phyloP scores from a whole-genome alignment of 1,284 basidiomycete species.

The Trichosporon ovoides region DNA sequence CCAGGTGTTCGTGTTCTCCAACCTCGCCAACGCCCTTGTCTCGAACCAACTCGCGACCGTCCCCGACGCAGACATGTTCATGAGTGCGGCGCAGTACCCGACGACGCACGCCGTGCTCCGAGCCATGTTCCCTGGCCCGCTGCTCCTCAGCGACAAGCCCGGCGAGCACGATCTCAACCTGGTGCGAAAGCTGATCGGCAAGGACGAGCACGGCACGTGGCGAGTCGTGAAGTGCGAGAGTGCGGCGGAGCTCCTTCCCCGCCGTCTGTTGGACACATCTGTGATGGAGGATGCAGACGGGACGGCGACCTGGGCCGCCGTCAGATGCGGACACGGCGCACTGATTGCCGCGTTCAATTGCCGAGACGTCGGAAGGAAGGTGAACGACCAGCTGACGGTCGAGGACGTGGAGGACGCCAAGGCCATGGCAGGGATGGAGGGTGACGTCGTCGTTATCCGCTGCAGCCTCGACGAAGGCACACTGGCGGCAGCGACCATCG shows the following conservation, averaged over 20 bases:
- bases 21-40: constrained; percentile 28
- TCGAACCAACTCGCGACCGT: constrained; percentile 28
- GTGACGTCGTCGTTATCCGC: not conserved
- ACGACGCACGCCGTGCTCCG: constrained; percentile 33
- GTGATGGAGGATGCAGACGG: constrained; percentile 9
- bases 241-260: constrained; percentile 5
- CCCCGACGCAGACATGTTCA: constrained; percentile 42
- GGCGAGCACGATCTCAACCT: constrained; percentile 19
- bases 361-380: not conserved
- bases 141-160: constrained; percentile 33
- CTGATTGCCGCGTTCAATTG: constrained; percentile 11
- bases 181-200: constrained; percentile 14
- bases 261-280: not conserved
- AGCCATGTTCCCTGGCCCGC: constrained; percentile 30
- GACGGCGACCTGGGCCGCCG: constrained; percentile 11
- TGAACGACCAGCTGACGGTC: constrained; percentile 5
- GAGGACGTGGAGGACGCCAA: constrained; percentile 10
- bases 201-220: not conserved
- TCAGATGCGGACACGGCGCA: not conserved
- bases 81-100: constrained; percentile 22
- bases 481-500: not conserved
- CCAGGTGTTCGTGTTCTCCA: constrained; percentile 28
- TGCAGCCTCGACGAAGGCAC: not conserved
- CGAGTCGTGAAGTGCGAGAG: constrained; percentile 1
- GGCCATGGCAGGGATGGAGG: not conserved